Evolutionary conservation across 1,139 yeast species (phyloP).

Genomic region (Yamadazyma blattariae): DNA sequence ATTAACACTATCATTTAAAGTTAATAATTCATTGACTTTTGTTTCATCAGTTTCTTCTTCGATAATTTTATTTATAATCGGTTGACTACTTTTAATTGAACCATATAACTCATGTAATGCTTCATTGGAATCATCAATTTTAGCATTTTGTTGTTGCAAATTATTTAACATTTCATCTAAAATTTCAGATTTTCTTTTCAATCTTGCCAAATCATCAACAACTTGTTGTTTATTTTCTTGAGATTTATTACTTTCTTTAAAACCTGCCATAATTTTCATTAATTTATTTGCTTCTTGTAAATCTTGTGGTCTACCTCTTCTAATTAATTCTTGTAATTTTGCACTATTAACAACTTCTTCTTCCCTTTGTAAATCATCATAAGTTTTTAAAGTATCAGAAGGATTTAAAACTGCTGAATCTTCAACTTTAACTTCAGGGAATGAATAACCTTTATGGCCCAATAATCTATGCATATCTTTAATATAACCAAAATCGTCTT

Average conservation of each 20-base stretch:
- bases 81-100: slow-evolving; percentile 80
- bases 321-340: slow-evolving; percentile 88
- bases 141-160: slow-evolving; percentile 44
- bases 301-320: slow-evolving; percentile 95
- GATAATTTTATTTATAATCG: slow-evolving; percentile 81
- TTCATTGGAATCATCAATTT: slow-evolving; percentile 56
- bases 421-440: slow-evolving; percentile 88
- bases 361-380: slow-evolving; percentile 88
- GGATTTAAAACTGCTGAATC: slow-evolving; percentile 95
- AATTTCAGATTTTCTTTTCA: slow-evolving; percentile 85
- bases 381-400: slow-evolving; percentile 82
- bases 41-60: slow-evolving; percentile 57
- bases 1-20: slow-evolving; percentile 76
- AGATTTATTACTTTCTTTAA: slow-evolving; percentile 72
- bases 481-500: slow-evolving; percentile 87
- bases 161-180: slow-evolving; percentile 81
- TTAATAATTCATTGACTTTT: slow-evolving; percentile 62
- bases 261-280: slow-evolving; percentile 98
- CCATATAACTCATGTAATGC: slow-evolving; percentile 77
- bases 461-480: slow-evolving; percentile 94
- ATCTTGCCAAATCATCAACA: slow-evolving; percentile 78
- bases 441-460: slow-evolving; percentile 81
- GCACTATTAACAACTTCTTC: slow-evolving; percentile 93
- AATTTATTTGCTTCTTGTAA: slow-evolving; percentile 92
- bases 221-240: slow-evolving; percentile 70